Evolutionary conservation across 2,329 filamentous ascomycete species (phyloP), one percentile per base, ranked within the genome.

Genomic region (Myrmaecium sp.): DNA sequence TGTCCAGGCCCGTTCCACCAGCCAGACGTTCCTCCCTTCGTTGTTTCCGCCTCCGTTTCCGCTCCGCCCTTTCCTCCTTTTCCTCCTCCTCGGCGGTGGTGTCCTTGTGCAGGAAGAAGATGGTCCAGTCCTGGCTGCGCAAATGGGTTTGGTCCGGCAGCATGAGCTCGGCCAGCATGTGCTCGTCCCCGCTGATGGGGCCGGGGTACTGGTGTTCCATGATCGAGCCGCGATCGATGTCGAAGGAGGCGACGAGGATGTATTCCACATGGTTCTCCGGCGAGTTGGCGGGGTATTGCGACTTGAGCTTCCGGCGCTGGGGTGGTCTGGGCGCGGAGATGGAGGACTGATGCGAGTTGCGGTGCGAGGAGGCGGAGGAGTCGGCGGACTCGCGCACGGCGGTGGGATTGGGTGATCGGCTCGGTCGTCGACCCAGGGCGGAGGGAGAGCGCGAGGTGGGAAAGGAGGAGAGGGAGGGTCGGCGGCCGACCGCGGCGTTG

Each of bases 161-260:
- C 89, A 98, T 98, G 44, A 98, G 69, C 59, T 98, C 89, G 5
- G 89, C 89, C 45, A 98, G 57, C 84, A 95, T 95, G 44, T 92
- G 78, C 57, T 98, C 89, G 48, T 98, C 86, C 17, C 89, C 86
- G 26, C 83, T 94, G 35, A 98, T 95, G 26, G 86, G 74, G 21
- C 81, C 75, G 0, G 89, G 89, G 47, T 86, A 98, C 48, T 98
- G 89, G 49, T 98, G 84, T 49, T 98, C 89, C 89, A 98, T 95
- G 41, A 94, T 74, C 24, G 86, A 86, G 3, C 89, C 89, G 28
- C 81, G 74, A 51, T 95, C 86, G 42, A 95, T 92, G 52, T 95
- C 83, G 54, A 98, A 98, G 3, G 83, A 92, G 4, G 89, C 89
- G 29, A 98, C 89, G 28, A 98, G 63, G 28, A 98, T 95, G 47